Conservation (phyloP, 2,329 filamentous ascomycete genomes). For the Colletotrichum cordylinicola region DNA sequence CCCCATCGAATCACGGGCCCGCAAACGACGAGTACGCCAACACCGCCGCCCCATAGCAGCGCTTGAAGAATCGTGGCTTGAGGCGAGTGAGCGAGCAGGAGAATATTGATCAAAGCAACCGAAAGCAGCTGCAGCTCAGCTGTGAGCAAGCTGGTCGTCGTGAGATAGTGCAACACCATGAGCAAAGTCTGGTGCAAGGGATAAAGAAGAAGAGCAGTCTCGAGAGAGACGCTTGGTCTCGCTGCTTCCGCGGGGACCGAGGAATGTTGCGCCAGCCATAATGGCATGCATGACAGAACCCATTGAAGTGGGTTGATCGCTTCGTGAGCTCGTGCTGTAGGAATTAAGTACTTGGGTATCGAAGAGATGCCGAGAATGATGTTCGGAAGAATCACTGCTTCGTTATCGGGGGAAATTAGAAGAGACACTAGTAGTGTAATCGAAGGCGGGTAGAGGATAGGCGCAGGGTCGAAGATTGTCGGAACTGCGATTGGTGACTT, state of each 20-base stretch:
- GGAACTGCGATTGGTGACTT: constrained; percentile 63
- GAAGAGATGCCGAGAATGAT: constrained; percentile 82
- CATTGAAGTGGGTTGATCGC: constrained; percentile 77
- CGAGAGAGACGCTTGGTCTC: constrained; percentile 48
- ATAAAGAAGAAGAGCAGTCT: constrained; percentile 72
- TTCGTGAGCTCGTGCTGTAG: constrained; percentile 61
- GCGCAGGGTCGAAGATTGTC: constrained; percentile 85
- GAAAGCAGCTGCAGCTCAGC: constrained; percentile 90
- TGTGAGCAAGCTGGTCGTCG: constrained; percentile 85
- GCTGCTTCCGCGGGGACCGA: constrained; percentile 22
- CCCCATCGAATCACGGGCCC: constrained; percentile 81
- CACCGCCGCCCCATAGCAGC: constrained; percentile 83
- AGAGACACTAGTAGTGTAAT: constrained; percentile 80
- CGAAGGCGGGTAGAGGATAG: constrained; percentile 83
- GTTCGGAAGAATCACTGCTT: constrained; percentile 74
- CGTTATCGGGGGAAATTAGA: constrained; percentile 69
- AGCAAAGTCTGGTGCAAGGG: constrained; percentile 83
- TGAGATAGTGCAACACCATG: constrained; percentile 77
- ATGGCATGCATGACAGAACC: constrained; percentile 74
- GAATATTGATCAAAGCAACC: constrained; percentile 79
- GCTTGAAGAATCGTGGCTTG: constrained; percentile 87
- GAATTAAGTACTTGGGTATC: constrained; percentile 75
- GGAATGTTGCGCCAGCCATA: constrained; percentile 37
- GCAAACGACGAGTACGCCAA: constrained; percentile 77
- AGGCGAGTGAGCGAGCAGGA: constrained; percentile 79